Conservation (phyloP, 805 yeast genomes). For the Martiniozyma abietophila region DNA sequence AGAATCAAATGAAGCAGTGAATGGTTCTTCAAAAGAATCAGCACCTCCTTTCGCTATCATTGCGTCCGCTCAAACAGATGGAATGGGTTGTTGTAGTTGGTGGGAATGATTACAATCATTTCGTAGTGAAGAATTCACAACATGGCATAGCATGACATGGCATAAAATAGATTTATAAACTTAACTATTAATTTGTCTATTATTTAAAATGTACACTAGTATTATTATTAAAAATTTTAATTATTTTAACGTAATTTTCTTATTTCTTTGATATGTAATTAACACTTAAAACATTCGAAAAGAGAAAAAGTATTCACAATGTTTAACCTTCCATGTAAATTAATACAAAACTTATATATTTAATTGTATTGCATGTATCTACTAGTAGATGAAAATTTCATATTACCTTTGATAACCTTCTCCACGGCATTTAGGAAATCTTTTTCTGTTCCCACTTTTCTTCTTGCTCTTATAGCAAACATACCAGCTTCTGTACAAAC, state of each 20-base stretch:
- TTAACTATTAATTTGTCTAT: background rate
- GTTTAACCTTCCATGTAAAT: too few species aligned
- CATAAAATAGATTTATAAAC: too few species aligned
- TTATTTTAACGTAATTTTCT: too few species aligned
- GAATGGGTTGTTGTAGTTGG: constrained; percentile 96
- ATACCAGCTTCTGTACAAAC: constrained; percentile 99
- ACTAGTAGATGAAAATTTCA: constrained; percentile 94
- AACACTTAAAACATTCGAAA: too few species aligned
- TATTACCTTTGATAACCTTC: constrained; percentile 96
- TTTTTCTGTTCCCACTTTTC: constrained; percentile 97
- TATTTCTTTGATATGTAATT: too few species aligned
- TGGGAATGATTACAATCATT: constrained; percentile 52
- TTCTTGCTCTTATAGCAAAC: constrained; percentile 97
- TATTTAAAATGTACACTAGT: too few species aligned
- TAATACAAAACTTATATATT: too few species aligned
- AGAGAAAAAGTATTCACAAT: too few species aligned
- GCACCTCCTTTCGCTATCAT: constrained; percentile 76
- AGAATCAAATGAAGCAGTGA: constrained; percentile 17
- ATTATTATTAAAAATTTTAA: too few species aligned
- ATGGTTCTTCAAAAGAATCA: constrained; percentile 30
- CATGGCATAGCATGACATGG: too few species aligned
- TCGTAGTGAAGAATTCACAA: background rate
- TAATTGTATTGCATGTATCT: constrained; percentile 98
- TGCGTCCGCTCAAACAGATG: constrained; percentile 91
- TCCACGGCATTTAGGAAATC: constrained; percentile 97